Evolutionary conservation across 306 rosid genomes (phyloP), one percentile per base, ranked within the genome.

Genomic region (Lithocarpus polystachyus): DNA sequence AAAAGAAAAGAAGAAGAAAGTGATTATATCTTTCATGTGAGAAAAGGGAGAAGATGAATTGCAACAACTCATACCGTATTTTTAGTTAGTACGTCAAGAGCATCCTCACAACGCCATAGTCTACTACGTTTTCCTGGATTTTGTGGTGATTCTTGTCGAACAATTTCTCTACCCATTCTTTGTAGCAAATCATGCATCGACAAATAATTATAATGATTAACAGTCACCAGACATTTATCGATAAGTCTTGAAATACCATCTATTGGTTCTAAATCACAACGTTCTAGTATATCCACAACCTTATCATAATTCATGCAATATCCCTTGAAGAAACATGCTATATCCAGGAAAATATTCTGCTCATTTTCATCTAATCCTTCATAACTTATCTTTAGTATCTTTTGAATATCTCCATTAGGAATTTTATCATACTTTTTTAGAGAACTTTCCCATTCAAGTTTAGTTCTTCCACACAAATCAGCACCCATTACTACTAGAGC

Each of bases 301-400:
- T 56, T 40, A 6, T 74, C 29, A 35, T 35, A 35, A 5, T 35
- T 35, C 51, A 60, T n/a, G 18, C 48, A 3, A 2, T 19, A 28
- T 11, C 77, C 82, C 0, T 68, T 68, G n/a, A 84, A 84, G 29
- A 73, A 80, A 57, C 79, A 81, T 23, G 84, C 80, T 70, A 81
- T 56, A 23, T 81, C 80, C 0, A 81, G 56, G 5, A 81, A 81
- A 73, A 74, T 12, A 2, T 28, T 13, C 20, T 37, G 56, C 64
- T 33, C 80, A 1, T 35, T 6, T 6, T 48, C 26, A 23, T 48
- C 40, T 68, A 80, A 56, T 17, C 26, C 48, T 24, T 79, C 52
- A 17, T 33, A 80, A 26, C 65, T 74, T 12, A 29, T 18, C 57
- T 20, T 29, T 0, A 68, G n/a, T 1, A 69, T 35, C 3, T 23